phyloP scores from a whole-genome alignment of 768 basidiomycete genomes.

The Trametes cingulata region DNA sequence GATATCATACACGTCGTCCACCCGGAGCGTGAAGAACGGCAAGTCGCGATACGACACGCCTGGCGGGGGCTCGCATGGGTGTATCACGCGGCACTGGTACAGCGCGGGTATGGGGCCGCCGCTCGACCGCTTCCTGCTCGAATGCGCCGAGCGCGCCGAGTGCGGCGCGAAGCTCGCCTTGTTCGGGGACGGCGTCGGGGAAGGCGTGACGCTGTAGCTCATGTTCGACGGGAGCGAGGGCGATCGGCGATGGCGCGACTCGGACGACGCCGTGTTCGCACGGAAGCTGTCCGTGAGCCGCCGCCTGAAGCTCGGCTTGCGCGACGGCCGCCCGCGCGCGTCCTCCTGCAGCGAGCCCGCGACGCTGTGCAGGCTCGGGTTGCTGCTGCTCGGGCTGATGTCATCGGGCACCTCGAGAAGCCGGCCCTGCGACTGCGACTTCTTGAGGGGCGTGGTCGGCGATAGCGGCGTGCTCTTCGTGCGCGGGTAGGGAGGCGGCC shows the following conservation, averaged over 20 bases:
- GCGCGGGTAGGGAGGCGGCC: constrained; percentile 33
- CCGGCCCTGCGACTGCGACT: constrained; percentile 31
- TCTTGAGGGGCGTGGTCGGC: constrained; percentile 34
- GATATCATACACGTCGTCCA: constrained; percentile 65
- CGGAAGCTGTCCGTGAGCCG: constrained; percentile 29
- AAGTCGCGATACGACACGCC: constrained; percentile 69
- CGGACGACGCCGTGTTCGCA: constrained; percentile 9
- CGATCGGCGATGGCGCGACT: constrained; percentile 27
- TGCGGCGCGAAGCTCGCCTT: constrained; percentile 21
- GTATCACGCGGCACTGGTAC: constrained; percentile 69
- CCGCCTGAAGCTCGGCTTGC: constrained; percentile 31
- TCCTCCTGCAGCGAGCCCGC: constrained; percentile 12
- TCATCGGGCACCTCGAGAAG: constrained; percentile 23
- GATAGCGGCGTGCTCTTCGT: constrained; percentile 50
- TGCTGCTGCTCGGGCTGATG: constrained; percentile 21
- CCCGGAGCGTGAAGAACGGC: constrained; percentile 73
- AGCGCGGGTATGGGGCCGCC: constrained; percentile 37
- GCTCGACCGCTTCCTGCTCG: constrained; percentile 10
- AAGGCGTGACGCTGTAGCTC: neutral
- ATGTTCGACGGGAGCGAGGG: constrained; percentile 25
- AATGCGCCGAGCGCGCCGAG: neutral
- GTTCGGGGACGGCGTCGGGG: constrained; percentile 15
- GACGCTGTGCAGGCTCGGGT: constrained; percentile 15
- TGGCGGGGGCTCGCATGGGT: constrained; percentile 64
- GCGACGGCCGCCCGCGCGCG: constrained; percentile 23